Conservation (phyloP, 176 grass and related monocot genomes). For the Raddia distichophylla region DNA sequence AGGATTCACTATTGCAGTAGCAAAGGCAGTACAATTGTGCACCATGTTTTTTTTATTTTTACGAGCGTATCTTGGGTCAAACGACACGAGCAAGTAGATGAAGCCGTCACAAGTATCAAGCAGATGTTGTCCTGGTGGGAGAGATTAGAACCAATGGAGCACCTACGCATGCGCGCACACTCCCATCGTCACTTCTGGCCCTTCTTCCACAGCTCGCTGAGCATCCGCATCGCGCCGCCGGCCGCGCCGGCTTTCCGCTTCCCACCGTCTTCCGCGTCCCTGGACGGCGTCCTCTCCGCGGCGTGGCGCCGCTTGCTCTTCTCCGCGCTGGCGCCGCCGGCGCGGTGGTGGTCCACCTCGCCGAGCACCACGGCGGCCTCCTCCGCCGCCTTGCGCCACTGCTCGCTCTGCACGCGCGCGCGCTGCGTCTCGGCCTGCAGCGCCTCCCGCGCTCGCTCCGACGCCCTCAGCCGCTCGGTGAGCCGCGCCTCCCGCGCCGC, state of each 20-base stretch:
- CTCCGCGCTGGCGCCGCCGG: neutral
- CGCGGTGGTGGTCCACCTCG: neutral
- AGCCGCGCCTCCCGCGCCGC: constrained; percentile 48
- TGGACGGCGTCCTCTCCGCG: neutral
- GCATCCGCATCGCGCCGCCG: constrained; percentile 52
- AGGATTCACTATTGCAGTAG: too few relatives aligned
- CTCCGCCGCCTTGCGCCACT: constrained; percentile 91
- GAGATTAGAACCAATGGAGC: neutral
- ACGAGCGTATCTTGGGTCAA: neutral
- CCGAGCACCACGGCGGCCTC: constrained; percentile 65
- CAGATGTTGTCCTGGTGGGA: neutral
- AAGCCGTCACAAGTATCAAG: neutral
- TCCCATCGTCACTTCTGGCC: constrained; percentile 35
- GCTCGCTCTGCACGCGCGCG: constrained; percentile 63
- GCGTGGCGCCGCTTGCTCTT: constrained; percentile 1
- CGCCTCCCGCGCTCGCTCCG: constrained; percentile 49
- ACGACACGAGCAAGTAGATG: neutral
- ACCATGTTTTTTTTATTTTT: neutral
- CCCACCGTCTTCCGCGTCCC: constrained; percentile 32
- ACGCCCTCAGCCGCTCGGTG: constrained; percentile 51
- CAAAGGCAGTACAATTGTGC: too few relatives aligned
- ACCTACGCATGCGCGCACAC: neutral
- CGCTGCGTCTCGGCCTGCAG: constrained; percentile 66
- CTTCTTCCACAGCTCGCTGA: constrained; percentile 85
- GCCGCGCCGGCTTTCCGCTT: constrained; percentile 39